Conservation (phyloP, 2,329 filamentous ascomycete genomes). For the Tolypocladium amazonense region DNA sequence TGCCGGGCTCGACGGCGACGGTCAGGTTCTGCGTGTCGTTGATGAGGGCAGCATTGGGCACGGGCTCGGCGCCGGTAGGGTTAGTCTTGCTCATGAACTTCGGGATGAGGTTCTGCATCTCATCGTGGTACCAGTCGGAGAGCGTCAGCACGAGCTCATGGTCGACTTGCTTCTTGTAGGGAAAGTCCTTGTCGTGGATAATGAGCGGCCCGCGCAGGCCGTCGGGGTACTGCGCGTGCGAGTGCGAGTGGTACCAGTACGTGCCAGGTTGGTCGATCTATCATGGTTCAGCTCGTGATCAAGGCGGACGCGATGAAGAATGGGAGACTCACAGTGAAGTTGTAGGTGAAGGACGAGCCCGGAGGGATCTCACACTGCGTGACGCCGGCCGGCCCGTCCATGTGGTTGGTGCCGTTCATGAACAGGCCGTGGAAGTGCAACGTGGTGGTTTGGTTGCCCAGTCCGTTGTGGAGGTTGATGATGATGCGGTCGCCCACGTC, state of each 20-base stretch:
- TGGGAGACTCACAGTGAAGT: constrained; percentile 45
- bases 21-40: constrained; percentile 57
- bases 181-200: constrained; percentile 51
- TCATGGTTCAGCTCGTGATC: background rate
- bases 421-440: constrained; percentile 64
- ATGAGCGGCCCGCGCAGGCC: constrained; percentile 55
- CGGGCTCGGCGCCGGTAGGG: constrained; percentile 49
- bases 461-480: constrained; percentile 46
- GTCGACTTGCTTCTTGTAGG: constrained; percentile 46
- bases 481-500: constrained; percentile 51
- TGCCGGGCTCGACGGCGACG: constrained; percentile 51
- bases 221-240: constrained; percentile 58
- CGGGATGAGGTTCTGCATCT: constrained; percentile 35
- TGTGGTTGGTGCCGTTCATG: constrained; percentile 54
- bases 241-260: constrained; percentile 72
- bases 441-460: constrained; percentile 53
- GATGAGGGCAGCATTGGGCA: constrained; percentile 58
- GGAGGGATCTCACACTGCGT: constrained; percentile 58
- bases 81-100: constrained; percentile 42
- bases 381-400: constrained; percentile 60
- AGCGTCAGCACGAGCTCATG: constrained; percentile 55
- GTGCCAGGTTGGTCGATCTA: constrained; percentile 58
- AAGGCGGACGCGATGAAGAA: background rate
- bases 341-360: constrained; percentile 56
- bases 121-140: constrained; percentile 61